Percentiles rank a stretch among this genome's conserved stretches.
phyloP scores from a whole-genome alignment of 805 yeast species.

The Pichia californica region DNA sequence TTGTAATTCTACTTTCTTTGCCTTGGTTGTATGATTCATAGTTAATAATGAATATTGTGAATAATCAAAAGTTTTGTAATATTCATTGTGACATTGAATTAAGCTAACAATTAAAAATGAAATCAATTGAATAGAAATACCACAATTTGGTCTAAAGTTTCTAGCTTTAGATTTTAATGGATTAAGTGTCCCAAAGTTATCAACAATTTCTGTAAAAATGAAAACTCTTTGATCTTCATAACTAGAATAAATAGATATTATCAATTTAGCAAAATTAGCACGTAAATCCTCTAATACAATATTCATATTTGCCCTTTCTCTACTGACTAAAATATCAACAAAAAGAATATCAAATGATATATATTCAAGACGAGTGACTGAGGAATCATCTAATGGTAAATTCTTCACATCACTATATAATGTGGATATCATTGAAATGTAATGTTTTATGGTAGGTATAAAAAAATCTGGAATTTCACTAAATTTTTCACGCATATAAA shows the following conservation, averaged over 20 bases:
- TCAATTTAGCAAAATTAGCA: conserved; percentile 28
- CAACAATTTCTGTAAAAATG: conserved; percentile 53
- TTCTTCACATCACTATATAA: background rate
- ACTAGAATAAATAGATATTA: conserved; percentile 33
- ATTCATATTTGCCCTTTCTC: background rate
- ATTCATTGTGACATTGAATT: conserved; percentile 26
- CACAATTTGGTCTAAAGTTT: conserved; percentile 37
- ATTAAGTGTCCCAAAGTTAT: conserved; percentile 45
- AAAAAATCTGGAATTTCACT: conserved; percentile 8
- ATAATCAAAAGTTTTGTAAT: conserved; percentile 18
- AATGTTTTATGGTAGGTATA: conserved; percentile 1
- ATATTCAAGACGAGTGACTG: conserved; percentile 54
- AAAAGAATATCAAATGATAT: conserved; percentile 38
- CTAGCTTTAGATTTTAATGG: conserved; percentile 37
- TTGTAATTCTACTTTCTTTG: conserved; percentile 5
- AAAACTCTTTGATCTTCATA: conserved; percentile 50
- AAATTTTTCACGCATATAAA: background rate
- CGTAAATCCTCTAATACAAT: conserved; percentile 18
- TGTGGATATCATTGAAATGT: background rate
- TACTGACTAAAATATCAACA: conserved; percentile 19
- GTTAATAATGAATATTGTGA: conserved; percentile 18
- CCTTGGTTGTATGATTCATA: conserved; percentile 4
- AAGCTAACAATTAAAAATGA: conserved; percentile 40
- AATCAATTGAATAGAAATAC: conserved; percentile 42
- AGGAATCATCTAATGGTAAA: conserved; percentile 13